Conservation (phyloP, 805 yeast species). For the Diddensiella santjacobensis region DNA sequence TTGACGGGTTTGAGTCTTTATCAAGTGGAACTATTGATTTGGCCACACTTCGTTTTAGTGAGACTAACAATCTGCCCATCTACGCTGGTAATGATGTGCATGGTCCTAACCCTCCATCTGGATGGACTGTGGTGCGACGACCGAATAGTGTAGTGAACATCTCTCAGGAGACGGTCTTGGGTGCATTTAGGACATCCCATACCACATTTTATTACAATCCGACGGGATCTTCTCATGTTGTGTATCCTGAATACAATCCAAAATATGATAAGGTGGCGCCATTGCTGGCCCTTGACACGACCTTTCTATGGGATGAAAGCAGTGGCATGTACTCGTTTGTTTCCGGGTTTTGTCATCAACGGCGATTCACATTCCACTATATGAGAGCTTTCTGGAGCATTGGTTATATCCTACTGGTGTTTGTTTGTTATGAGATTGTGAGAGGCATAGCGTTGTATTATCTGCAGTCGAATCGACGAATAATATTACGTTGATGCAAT, state of each 20-base stretch:
- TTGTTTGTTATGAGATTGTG: constrained; percentile 11
- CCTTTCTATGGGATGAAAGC: constrained; percentile 23
- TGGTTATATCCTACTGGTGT: constrained; percentile 11
- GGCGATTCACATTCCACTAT: constrained; percentile 17
- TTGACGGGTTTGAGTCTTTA: constrained; percentile 24
- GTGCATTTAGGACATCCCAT: neutral
- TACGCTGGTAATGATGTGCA: constrained; percentile 25
- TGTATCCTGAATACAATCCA: constrained; percentile 18
- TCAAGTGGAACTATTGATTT: constrained; percentile 25
- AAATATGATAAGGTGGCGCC: constrained; percentile 20
- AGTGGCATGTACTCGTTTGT: constrained; percentile 28
- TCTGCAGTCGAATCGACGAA: neutral
- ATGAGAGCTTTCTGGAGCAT: constrained; percentile 14
- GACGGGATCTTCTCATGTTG: constrained; percentile 18
- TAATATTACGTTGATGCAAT: neutral
- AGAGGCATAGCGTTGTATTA: neutral
- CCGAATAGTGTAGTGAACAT: too few species aligned
- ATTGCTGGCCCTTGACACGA: constrained; percentile 20
- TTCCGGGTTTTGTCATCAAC: constrained; percentile 24
- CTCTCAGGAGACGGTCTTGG: constrained; percentile 12
- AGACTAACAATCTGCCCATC: constrained; percentile 19
- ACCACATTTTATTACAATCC: constrained; percentile 21
- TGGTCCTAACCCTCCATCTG: constrained; percentile 17
- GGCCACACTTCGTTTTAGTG: constrained; percentile 19
- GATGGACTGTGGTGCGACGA: constrained; percentile 22